phyloP scores from a whole-genome alignment of 352 stramenopile genomes.

The Phytophthora agathidicida region DNA sequence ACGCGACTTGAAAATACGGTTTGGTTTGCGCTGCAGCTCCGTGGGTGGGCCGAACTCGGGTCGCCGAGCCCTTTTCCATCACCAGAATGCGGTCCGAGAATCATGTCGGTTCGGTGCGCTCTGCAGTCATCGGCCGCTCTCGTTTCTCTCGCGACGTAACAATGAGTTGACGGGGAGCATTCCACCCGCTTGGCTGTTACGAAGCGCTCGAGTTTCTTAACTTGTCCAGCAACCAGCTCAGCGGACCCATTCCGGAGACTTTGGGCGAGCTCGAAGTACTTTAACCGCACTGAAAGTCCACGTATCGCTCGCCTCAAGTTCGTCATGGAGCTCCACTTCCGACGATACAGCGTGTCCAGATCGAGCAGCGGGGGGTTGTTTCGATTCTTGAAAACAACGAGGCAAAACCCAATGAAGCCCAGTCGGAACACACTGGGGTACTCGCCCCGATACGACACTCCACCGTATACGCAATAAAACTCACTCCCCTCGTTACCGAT shows the following conservation, averaged over 20 bases:
- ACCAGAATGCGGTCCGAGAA: too few relatives aligned
- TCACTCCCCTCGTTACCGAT: conserved; percentile 25
- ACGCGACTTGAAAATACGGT: too few relatives aligned
- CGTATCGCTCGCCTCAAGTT: conserved; percentile 80
- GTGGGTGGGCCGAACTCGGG: too few relatives aligned
- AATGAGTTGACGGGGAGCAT: conserved; percentile 79
- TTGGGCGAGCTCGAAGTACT: conserved; percentile 80
- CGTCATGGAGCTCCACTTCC: conserved; percentile 81
- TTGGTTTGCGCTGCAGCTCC: too few relatives aligned
- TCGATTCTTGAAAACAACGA: conserved; percentile 16
- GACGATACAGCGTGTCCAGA: conserved; percentile 63
- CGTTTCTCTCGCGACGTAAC: conserved; percentile 87
- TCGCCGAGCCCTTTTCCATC: too few relatives aligned
- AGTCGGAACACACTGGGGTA: conserved; percentile 35
- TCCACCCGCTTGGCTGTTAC: conserved; percentile 68
- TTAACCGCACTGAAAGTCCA: conserved; percentile 74
- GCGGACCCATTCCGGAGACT: conserved; percentile 66
- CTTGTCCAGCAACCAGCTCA: conserved; percentile 82
- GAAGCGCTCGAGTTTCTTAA: conserved; percentile 88
- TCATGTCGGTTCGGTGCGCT: too few relatives aligned
- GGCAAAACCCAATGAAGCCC: conserved; percentile 36
- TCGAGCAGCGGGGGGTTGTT: conserved; percentile 32
- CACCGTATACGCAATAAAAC: conserved; percentile 57
- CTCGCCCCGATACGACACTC: conserved; percentile 64
- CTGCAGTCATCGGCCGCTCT: conserved; percentile 72